Conservation (phyloP, 2,329 filamentous ascomycete species). For the Trichoderma oligosporum region DNA sequence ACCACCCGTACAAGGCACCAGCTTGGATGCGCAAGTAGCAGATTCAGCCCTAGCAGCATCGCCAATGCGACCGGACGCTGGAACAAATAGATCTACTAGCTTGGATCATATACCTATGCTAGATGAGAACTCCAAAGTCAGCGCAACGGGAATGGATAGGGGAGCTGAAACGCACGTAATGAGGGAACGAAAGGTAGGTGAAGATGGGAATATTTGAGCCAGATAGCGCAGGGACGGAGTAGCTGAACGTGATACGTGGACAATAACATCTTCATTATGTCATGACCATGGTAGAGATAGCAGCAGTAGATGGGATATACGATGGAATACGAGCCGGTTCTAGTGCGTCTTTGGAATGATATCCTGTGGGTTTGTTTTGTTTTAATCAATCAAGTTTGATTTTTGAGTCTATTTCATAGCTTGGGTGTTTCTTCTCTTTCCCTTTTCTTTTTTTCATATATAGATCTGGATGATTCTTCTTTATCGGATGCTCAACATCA, state of each 20-base stretch:
- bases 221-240: background rate
- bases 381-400: background rate
- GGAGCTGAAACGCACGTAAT: slow-evolving; percentile 44
- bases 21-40: slow-evolving; percentile 20
- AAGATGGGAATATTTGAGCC: background rate
- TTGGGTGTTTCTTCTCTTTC: too few species aligned
- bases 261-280: background rate
- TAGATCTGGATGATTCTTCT: too few species aligned
- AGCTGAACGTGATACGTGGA: background rate
- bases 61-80: slow-evolving; percentile 23
- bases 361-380: background rate
- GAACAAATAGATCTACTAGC: slow-evolving; percentile 27
- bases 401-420: background rate
- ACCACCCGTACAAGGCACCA: slow-evolving; percentile 16
- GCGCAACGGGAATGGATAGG: slow-evolving; percentile 43
- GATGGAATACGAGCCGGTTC: background rate
- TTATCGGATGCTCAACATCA: too few species aligned
- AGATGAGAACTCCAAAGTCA: slow-evolving; percentile 39
- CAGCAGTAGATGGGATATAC: background rate
- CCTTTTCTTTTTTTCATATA: background rate
- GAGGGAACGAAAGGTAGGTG: slow-evolving; percentile 43
- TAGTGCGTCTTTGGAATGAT: slow-evolving; percentile 2
- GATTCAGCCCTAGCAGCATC: slow-evolving; percentile 21
- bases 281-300: background rate
- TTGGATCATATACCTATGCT: slow-evolving; percentile 58